Base-by-base conservation (phyloP, 148 eudicot species). In the Rhododendron kiyosumense region DNA sequence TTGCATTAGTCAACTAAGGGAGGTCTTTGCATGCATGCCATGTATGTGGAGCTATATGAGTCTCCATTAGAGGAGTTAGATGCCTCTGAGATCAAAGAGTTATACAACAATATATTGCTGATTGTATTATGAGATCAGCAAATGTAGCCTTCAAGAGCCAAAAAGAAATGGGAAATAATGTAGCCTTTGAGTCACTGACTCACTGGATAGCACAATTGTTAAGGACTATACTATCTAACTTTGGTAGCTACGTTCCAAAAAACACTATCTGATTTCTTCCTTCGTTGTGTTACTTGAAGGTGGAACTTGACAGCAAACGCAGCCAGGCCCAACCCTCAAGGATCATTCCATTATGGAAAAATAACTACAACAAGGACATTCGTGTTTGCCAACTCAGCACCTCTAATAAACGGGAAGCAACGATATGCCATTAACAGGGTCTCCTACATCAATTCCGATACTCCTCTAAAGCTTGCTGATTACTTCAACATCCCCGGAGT, bases 261-360 rank as follows among this genome's bases (percentile, higher is more conserved):
- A 38, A 38, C 32, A 17, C 30, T 30, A 11, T 73, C 78, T 73
- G 36, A 84, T 54, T 38, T 34, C n/a, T 30, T 80, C 51, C 14
- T 65, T 15, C 81, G 78, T 11, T 59, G 51, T 81, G 2, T 81
- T 83, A 45, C 54, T 5, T 92, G 86, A 61, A 97, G 99, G 94
- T 94, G 98, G 99, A 97, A 97, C 86, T 74, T 97, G 89, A 97
- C 99, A 78, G 89, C 99, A 54, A 97, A 97, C 86, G 99, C 99
- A 85, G 99, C 99, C 2, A 92, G 99, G 85, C 99, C 99, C 0
- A 97, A 97, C 90, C 98, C 98, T 59, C 99, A 97, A 82, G 99
- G 99, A 74, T 97, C 99, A 28, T 97, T 91, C 91, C 99, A 95
- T 85, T 97, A 97, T 74, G 99, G 99, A 28, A 90, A 84, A 54